Conservation (phyloP, 257 asterid species). For the Coffea canephora region DNA sequence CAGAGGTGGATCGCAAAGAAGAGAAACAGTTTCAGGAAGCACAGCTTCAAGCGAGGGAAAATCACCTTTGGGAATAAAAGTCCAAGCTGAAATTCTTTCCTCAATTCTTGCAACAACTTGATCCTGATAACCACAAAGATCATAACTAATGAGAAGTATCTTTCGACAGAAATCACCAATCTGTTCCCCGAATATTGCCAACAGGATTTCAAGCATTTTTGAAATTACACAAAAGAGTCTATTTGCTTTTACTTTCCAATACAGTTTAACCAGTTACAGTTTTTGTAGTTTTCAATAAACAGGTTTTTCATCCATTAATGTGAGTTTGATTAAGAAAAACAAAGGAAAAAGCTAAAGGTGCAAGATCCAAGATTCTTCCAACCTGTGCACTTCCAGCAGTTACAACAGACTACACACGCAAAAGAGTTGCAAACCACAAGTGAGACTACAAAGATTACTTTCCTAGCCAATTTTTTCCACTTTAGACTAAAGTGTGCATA, state of each 20-base stretch:
- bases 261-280: neutral
- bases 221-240: neutral
- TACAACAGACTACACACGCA: neutral
- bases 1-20: conserved; percentile 5
- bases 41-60: conserved; percentile 5
- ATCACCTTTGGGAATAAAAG: conserved; percentile 77
- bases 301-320: neutral
- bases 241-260: neutral
- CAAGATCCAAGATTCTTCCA: neutral
- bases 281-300: neutral
- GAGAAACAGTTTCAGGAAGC: conserved; percentile 6
- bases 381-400: neutral
- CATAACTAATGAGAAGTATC: conserved; percentile 5
- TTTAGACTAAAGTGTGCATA: neutral
- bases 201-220: neutral
- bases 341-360: neutral
- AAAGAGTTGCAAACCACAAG: neutral
- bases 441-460: neutral
- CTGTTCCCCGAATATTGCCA: conserved; percentile 8
- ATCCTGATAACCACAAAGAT: conserved; percentile 44
- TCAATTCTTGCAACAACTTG: conserved; percentile 55
- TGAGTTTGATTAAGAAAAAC: neutral
- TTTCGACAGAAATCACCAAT: neutral
- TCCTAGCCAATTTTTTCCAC: neutral
- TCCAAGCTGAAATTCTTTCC: conserved; percentile 86